A percentile compares a stretch with the other conserved stretches of the same genome.
These are phyloP conservation scores for Penicillium herquei DNA, from an alignment of 495 filamentous ascomycete species.

Conservation along the genomic window DNA sequence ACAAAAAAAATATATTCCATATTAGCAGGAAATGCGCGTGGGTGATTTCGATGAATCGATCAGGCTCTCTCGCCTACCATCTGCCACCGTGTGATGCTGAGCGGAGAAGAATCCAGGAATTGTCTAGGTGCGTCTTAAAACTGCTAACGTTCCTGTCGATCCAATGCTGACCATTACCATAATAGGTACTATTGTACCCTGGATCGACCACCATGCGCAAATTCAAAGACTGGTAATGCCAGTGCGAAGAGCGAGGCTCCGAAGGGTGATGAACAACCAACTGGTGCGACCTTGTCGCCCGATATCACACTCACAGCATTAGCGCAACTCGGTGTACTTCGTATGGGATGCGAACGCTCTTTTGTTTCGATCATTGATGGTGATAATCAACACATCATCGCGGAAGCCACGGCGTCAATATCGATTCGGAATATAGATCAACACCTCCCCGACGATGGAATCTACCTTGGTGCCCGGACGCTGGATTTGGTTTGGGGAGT, in stretches of 20 bases:
- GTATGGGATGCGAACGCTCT: slow-evolving; percentile 50
- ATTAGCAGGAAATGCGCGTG: neutral
- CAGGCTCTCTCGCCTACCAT: neutral
- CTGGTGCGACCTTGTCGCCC: slow-evolving; percentile 27
- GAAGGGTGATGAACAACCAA: slow-evolving; percentile 16
- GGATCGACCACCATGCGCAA: slow-evolving; percentile 7
- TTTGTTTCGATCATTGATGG: slow-evolving; percentile 62
- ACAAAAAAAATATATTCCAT: neutral
- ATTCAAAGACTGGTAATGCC: neutral
- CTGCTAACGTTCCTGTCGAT: neutral
- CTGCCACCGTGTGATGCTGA: slow-evolving; percentile 14
- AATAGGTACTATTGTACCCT: slow-evolving; percentile 35
- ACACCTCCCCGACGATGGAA: slow-evolving; percentile 34
- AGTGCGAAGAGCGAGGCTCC: neutral
- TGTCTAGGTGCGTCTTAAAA: slow-evolving; percentile 18
- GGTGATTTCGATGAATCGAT: neutral
- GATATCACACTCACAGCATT: slow-evolving; percentile 64
- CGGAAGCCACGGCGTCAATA: slow-evolving; percentile 58
- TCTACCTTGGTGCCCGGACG: slow-evolving; percentile 44
- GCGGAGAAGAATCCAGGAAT: slow-evolving; percentile 21
- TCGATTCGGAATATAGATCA: slow-evolving; percentile 40
- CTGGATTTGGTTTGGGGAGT: slow-evolving; percentile 45
- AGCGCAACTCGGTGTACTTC: slow-evolving; percentile 58
- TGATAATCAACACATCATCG: slow-evolving; percentile 57
- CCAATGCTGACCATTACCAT: neutral